phyloP scores from a whole-genome alignment of 352 stramenopile species.

The Lagenidium sp. region DNA sequence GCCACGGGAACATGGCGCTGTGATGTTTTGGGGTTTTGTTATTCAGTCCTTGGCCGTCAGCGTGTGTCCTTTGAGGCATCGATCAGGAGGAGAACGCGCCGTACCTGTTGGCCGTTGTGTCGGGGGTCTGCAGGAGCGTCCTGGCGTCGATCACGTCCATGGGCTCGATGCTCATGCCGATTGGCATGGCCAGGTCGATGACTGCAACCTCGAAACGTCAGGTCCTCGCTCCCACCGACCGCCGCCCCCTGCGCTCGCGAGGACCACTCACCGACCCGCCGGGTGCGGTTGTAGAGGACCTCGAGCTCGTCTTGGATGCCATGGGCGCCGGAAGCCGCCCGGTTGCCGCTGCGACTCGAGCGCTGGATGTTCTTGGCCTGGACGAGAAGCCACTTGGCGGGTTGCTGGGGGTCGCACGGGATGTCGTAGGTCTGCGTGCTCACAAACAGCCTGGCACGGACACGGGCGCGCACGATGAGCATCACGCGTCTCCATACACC shows the following conservation, averaged over 20 bases:
- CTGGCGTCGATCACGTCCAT: slow-evolving; percentile 76
- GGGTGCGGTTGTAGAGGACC: slow-evolving; percentile 76
- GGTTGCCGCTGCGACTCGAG: slow-evolving; percentile 19
- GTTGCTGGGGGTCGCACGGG: slow-evolving; percentile 60
- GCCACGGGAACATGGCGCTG: slow-evolving; percentile 66
- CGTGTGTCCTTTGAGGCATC: no score
- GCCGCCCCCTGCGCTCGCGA: not conserved
- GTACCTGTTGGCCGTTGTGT: slow-evolving; percentile 49
- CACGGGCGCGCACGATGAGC: not conserved
- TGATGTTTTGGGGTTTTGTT: not conserved
- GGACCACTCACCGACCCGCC: slow-evolving; percentile 13
- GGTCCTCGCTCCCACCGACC: not conserved
- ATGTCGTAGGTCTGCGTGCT: slow-evolving; percentile 81
- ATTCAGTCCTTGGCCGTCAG: no score
- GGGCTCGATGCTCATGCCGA: slow-evolving; percentile 46
- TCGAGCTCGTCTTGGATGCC: slow-evolving; percentile 50
- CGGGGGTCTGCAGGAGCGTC: slow-evolving; percentile 53
- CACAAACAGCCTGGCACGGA: slow-evolving; percentile 44
- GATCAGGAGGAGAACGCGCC: no score
- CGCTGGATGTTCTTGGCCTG: slow-evolving; percentile 75
- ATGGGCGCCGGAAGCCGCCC: slow-evolving; percentile 11
- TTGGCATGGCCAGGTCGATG: slow-evolving; percentile 56
- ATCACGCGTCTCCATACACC: not conserved
- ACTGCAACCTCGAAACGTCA: slow-evolving; percentile 17
- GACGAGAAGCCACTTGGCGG: slow-evolving; percentile 62